Percentiles rank a stretch among this genome's conserved stretches.
Conservation (phyloP, 768 basidiomycete genomes). For the Amanita inopinata region DNA sequence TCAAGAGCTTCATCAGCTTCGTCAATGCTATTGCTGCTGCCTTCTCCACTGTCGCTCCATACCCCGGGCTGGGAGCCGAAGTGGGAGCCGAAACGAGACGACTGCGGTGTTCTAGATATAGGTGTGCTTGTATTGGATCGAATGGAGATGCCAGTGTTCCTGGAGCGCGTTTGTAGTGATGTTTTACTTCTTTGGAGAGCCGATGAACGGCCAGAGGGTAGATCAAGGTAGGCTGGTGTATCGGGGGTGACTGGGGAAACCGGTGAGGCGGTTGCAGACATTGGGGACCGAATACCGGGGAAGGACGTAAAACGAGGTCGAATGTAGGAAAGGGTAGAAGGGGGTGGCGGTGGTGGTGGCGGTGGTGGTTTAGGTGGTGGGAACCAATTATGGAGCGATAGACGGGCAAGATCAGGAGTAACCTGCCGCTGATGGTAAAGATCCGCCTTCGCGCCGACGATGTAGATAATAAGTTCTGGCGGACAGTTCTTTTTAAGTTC, state of each 20-base stretch:
- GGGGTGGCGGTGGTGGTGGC: constrained; percentile 48
- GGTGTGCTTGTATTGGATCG: constrained; percentile 40
- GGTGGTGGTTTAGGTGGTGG: constrained; percentile 69
- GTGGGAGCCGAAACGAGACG: constrained; percentile 49
- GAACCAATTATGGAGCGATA: constrained; percentile 81
- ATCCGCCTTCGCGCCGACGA: constrained; percentile 91
- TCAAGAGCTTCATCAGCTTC: constrained; percentile 53
- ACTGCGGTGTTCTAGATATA: constrained; percentile 36
- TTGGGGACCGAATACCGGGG: constrained; percentile 53
- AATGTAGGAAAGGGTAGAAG: constrained; percentile 65
- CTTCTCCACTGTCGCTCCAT: constrained; percentile 49
- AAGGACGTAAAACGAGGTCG: constrained; percentile 73
- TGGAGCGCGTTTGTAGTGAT: constrained; percentile 33
- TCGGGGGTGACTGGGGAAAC: constrained; percentile 42
- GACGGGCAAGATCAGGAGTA: constrained; percentile 73
- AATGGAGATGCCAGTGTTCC: constrained; percentile 34
- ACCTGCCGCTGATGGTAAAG: constrained; percentile 63
- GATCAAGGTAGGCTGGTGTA: constrained; percentile 54
- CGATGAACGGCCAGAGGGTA: constrained; percentile 41
- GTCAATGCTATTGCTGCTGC: constrained; percentile 56
- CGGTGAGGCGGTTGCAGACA: constrained; percentile 30
- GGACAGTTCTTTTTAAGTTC: constrained; percentile 87
- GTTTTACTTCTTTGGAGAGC: constrained; percentile 46
- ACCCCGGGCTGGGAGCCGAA: constrained; percentile 40
- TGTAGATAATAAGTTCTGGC: constrained; percentile 85